Evolutionary conservation across 2,329 filamentous ascomycete species (phyloP).

Genomic region (Parastagonospora avenae): DNA sequence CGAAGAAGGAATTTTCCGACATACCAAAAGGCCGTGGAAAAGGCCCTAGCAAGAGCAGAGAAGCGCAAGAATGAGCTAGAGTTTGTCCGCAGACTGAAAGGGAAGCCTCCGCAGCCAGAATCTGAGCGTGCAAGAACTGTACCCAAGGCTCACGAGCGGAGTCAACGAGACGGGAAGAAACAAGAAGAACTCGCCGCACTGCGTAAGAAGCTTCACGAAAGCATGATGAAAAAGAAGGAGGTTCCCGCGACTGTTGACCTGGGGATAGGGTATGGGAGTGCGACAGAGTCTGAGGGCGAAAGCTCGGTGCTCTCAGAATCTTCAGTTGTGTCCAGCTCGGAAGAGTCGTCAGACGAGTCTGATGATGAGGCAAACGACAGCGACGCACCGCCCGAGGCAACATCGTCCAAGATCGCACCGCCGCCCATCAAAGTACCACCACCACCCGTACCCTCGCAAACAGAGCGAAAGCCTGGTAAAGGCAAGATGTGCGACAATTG

Average conservation of each 20-base stretch:
- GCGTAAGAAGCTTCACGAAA: conserved; percentile 42
- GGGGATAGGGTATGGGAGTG: conserved; percentile 39
- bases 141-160: conserved; percentile 5
- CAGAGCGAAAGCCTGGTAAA: conserved; percentile 7
- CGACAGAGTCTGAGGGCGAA: conserved; percentile 26
- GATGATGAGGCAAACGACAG: conserved; percentile 29
- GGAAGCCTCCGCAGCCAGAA: conserved; percentile 21
- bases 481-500: conserved; percentile 29
- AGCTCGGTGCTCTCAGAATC: conserved; percentile 35
- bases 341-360: conserved; percentile 26
- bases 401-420: conserved; percentile 42
- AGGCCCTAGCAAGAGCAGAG: conserved; percentile 54
- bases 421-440: conserved; percentile 20
- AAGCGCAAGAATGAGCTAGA: conserved; percentile 47
- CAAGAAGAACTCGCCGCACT: conserved; percentile 39
- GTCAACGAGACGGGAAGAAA: conserved; percentile 5
- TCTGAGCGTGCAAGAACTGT: neutral
- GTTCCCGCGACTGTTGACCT: conserved; percentile 24
- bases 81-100: conserved; percentile 37
- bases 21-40: conserved; percentile 69
- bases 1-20: conserved; percentile 82
- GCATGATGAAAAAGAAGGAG: conserved; percentile 29
- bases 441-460: conserved; percentile 9
- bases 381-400: conserved; percentile 41
- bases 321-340: conserved; percentile 40